Conservation (phyloP, 2,329 filamentous ascomycete species). For the Canariomyces notabilis region DNA sequence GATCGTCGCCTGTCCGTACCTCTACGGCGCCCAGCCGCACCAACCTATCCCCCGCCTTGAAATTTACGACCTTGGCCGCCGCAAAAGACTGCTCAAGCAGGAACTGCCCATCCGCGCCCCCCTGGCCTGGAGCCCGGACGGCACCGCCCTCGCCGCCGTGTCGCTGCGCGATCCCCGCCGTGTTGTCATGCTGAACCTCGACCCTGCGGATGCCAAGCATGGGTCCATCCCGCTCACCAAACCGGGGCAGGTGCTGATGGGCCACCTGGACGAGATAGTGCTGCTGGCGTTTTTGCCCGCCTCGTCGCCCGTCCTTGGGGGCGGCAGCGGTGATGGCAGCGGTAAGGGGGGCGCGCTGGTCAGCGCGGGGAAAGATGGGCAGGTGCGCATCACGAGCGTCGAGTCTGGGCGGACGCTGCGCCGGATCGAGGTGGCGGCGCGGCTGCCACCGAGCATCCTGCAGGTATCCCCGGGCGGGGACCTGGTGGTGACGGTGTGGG, state of each 20-base stretch:
- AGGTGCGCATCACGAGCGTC: conserved; percentile 33
- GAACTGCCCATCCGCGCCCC: conserved; percentile 17
- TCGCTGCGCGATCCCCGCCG: conserved; percentile 9
- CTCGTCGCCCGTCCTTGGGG: neutral
- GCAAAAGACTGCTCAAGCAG: conserved; percentile 6
- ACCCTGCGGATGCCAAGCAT: no score
- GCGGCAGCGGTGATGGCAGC: no score
- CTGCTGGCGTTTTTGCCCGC: conserved; percentile 33
- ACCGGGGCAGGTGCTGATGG: conserved; percentile 4
- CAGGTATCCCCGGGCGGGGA: conserved; percentile 31
- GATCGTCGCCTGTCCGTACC: conserved; percentile 10
- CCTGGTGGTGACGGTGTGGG: conserved; percentile 37
- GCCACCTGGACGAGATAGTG: conserved; percentile 35
- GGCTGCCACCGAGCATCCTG: conserved; percentile 29
- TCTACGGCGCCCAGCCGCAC: neutral
- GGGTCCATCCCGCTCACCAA: neutral
- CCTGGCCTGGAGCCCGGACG: conserved; percentile 17
- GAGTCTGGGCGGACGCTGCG: conserved; percentile 32
- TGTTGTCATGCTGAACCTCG: conserved; percentile 8
- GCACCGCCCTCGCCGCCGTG: conserved; percentile 12
- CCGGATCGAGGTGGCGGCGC: conserved; percentile 31
- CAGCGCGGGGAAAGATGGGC: conserved; percentile 35
- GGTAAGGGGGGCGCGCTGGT: conserved; percentile 30
- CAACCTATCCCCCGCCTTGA: conserved; percentile 9
- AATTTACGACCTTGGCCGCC: conserved; percentile 7